Evolutionary conservation across 345 rosid species (phyloP).

Genomic region (Eucalyptus regnans): DNA sequence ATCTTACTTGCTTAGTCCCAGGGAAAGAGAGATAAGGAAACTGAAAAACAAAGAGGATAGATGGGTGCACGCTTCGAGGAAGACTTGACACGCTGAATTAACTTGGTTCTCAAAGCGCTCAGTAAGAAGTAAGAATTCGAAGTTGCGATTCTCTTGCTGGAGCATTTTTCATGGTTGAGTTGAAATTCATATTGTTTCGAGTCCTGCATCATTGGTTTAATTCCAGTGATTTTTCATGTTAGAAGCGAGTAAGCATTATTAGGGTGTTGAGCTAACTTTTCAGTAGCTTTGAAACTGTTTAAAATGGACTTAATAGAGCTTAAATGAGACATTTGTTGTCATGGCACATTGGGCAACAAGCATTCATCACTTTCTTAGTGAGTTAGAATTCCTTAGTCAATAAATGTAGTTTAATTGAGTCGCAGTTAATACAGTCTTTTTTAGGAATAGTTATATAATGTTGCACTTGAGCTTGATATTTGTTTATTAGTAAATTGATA

Average conservation of each 20-base stretch:
- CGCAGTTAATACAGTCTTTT: accelerated
- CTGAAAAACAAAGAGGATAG: neutral
- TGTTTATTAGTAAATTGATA: too few species aligned
- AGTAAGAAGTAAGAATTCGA: neutral
- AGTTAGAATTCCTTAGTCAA: neutral
- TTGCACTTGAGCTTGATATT: neutral
- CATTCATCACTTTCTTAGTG: neutral
- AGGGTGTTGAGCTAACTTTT: neutral
- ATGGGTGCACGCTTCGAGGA: neutral
- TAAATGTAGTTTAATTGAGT: accelerated
- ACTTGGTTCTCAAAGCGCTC: neutral
- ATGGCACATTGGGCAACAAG: neutral
- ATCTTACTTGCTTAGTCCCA: neutral
- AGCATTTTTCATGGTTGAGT: neutral
- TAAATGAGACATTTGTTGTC: neutral
- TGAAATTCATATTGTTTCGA: neutral
- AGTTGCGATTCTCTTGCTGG: neutral
- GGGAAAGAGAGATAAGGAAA: neutral
- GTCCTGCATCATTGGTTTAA: neutral
- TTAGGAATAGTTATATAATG: neutral
- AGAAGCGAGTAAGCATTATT: neutral
- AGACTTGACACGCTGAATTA: neutral
- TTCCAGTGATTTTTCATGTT: neutral
- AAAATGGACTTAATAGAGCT: neutral
- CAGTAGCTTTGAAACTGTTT: neutral